A percentile compares a stretch with the other conserved stretches of the same genome.
Conservation (phyloP, 1,139 yeast species). For the Suhomyces wounanorum region DNA sequence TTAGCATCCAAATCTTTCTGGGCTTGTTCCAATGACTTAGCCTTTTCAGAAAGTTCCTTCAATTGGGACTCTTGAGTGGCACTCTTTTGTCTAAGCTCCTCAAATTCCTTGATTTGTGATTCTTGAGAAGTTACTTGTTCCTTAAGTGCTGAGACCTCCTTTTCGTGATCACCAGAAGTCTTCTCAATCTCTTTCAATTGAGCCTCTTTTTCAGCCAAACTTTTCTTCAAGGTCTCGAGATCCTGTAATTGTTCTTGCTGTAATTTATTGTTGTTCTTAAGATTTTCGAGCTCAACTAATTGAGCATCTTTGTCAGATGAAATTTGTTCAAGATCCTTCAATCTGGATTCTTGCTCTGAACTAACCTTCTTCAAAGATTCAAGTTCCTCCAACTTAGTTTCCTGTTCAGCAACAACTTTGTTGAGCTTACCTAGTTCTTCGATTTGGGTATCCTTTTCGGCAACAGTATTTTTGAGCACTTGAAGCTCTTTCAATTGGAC, state of each 20-base stretch:
- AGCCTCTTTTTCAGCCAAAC: background rate
- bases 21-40: background rate
- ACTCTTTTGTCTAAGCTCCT: background rate
- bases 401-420: background rate
- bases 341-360: slow-evolving; percentile 4
- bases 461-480: background rate
- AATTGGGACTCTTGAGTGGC: background rate
- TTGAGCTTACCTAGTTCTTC: background rate
- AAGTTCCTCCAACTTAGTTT: background rate
- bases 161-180: background rate
- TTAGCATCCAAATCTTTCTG: background rate
- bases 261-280: background rate
- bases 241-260: slow-evolving; percentile 1
- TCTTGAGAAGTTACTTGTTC: background rate
- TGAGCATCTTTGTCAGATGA: background rate
- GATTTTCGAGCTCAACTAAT: slow-evolving; percentile 3
- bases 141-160: background rate
- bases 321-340: background rate
- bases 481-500: background rate
- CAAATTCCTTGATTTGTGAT: background rate
- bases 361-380: background rate
- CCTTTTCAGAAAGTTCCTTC: background rate
- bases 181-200: background rate
- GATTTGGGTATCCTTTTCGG: background rate
- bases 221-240: background rate